These are phyloP conservation scores for Fusarium tuaranense DNA, from an alignment of 2,329 filamentous ascomycete genomes.

Conservation along the genomic window DNA sequence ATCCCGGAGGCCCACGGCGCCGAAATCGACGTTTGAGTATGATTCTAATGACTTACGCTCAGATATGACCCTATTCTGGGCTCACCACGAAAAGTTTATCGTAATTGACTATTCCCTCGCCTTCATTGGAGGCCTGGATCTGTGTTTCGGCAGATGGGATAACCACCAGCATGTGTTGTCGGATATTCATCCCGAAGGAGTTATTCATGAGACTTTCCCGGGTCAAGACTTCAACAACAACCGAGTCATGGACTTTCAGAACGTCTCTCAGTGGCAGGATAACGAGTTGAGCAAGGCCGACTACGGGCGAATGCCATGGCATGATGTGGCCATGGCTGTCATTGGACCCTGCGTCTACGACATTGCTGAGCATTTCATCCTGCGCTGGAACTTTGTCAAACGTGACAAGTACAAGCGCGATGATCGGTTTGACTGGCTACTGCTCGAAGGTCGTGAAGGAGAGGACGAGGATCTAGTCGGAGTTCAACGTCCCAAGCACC, in stretches of 20 bases:
- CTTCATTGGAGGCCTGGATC: slow-evolving; percentile 93
- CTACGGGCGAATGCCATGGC: slow-evolving; percentile 97
- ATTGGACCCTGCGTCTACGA: slow-evolving; percentile 91
- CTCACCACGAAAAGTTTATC: slow-evolving; percentile 97
- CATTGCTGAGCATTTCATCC: slow-evolving; percentile 93
- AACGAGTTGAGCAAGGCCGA: slow-evolving; percentile 94
- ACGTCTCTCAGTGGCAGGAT: slow-evolving; percentile 89
- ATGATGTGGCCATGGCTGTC: slow-evolving; percentile 94
- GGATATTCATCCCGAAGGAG: slow-evolving; percentile 87
- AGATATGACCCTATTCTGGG: slow-evolving; percentile 91
- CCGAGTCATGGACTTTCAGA: slow-evolving; percentile 93
- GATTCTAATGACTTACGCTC: background rate
- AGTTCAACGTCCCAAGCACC: slow-evolving; percentile 89
- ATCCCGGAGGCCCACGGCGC: background rate
- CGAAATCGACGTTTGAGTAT: background rate
- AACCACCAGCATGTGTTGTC: slow-evolving; percentile 84
- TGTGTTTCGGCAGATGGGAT: slow-evolving; percentile 98
- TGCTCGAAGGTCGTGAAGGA: slow-evolving; percentile 79
- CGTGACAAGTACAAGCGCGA: slow-evolving; percentile 98
- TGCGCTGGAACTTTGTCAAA: slow-evolving; percentile 97
- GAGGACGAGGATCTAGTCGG: slow-evolving; percentile 87
- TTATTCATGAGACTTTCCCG: slow-evolving; percentile 88
- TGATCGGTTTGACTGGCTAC: slow-evolving; percentile 84
- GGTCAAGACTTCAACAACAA: slow-evolving; percentile 99
- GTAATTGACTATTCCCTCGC: slow-evolving; percentile 92